A percentile compares a stretch with the other conserved stretches of the same genome.
phyloP scores from a whole-genome alignment of 192 early-diverging fungal species.

The Dissophora globulifera region DNA sequence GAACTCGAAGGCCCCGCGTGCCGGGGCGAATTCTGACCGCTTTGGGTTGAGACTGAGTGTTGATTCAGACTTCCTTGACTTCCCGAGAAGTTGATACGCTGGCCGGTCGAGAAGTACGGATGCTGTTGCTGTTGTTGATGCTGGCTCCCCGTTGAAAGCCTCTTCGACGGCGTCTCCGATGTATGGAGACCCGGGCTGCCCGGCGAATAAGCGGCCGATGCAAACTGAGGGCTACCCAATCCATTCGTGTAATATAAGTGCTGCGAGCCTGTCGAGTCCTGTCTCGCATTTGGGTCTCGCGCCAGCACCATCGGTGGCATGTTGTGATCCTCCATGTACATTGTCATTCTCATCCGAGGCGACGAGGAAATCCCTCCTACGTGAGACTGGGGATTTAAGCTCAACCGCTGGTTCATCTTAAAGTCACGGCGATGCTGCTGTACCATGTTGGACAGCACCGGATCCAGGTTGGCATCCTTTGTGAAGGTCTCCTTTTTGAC shows the following conservation, averaged over 20 bases:
- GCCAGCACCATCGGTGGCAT: slow-evolving; percentile 1
- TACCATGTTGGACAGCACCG: slow-evolving; percentile 30
- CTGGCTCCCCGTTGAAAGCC: slow-evolving; percentile 33
- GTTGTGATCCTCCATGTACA: slow-evolving; percentile 2
- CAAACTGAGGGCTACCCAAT: slow-evolving; percentile 1
- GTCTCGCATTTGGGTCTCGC: slow-evolving; percentile 5
- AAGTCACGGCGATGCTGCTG: slow-evolving; percentile 49
- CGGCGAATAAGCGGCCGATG: not conserved
- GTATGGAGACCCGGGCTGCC: slow-evolving; percentile 30
- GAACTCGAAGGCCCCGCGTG: slow-evolving; percentile 2
- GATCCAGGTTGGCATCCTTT: slow-evolving; percentile 32
- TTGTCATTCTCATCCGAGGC: slow-evolving; percentile 7
- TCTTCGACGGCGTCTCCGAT: slow-evolving; percentile 21
- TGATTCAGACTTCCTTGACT: slow-evolving; percentile 19
- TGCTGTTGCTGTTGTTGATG: slow-evolving; percentile 8
- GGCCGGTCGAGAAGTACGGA: slow-evolving; percentile 2
- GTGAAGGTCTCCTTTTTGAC: slow-evolving; percentile 27
- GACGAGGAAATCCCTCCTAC: slow-evolving; percentile 6
- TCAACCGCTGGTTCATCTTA: slow-evolving; percentile 40
- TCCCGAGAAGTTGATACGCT: slow-evolving; percentile 3
- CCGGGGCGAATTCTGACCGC: slow-evolving; percentile 5
- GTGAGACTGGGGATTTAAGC: not conserved
- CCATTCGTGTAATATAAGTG: not conserved
- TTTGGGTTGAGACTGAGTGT: not conserved
- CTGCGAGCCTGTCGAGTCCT: slow-evolving; percentile 40